phyloP scores from a whole-genome alignment of 2,329 filamentous ascomycete species.

The Cytospora piceae region DNA sequence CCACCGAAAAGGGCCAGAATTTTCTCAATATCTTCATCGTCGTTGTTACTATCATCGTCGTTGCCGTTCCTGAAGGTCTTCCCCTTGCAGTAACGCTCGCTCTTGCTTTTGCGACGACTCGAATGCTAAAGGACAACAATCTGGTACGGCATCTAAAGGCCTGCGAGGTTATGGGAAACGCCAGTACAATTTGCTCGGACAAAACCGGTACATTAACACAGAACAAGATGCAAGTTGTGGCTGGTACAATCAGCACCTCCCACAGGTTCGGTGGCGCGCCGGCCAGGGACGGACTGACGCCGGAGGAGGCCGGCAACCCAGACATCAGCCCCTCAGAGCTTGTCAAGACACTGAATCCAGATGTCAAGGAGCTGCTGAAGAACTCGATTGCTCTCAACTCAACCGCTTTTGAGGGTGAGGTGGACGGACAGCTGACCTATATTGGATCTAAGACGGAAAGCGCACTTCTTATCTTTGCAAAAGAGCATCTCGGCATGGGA shows the following conservation, averaged over 20 bases:
- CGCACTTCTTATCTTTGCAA: conserved; percentile 71
- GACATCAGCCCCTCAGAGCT: conserved; percentile 52
- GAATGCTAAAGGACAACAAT: conserved; percentile 79
- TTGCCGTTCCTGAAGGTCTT: conserved; percentile 77
- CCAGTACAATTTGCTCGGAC: conserved; percentile 71
- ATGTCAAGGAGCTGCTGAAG: conserved; percentile 57
- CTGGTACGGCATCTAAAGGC: conserved; percentile 76
- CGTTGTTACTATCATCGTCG: conserved; percentile 78
- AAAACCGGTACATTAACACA: conserved; percentile 71
- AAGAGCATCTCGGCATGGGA: conserved; percentile 68
- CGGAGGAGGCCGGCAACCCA: conserved; percentile 19
- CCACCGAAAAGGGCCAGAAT: conserved; percentile 76
- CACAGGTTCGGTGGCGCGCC: conserved; percentile 56
- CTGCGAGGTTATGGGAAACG: conserved; percentile 82
- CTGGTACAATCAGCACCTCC: conserved; percentile 60
- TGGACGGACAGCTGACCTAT: conserved; percentile 67
- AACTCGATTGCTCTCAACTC: conserved; percentile 69
- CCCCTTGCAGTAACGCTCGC: conserved; percentile 79
- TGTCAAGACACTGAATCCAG: conserved; percentile 47
- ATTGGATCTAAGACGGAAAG: conserved; percentile 81
- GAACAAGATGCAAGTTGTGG: conserved; percentile 71
- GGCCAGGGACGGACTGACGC: conserved; percentile 28
- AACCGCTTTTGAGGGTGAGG: conserved; percentile 76
- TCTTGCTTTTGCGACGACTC: conserved; percentile 75
- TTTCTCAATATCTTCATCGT: conserved; percentile 79